Percentiles rank a stretch among this genome's conserved stretches.
These are phyloP conservation scores for Aristolochia californica DNA, from an alignment of 164 flowering plant genomes.

Conservation along the genomic window DNA sequence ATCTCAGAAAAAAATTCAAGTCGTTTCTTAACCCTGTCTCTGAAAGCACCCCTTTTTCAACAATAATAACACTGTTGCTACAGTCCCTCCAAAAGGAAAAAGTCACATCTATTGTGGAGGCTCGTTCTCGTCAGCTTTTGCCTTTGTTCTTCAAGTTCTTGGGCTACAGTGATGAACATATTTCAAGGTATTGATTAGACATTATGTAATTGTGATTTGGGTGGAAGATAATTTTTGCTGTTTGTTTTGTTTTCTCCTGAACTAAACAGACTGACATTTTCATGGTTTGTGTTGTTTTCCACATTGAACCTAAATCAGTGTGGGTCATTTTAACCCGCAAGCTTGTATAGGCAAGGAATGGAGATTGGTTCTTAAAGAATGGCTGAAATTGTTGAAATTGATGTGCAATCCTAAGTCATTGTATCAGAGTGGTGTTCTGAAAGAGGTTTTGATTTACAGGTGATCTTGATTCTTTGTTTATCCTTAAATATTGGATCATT, in stretches of 20 bases:
- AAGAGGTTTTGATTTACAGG: slow-evolving; percentile 68
- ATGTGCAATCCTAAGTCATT: slow-evolving; percentile 56
- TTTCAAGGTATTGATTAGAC: slow-evolving; percentile 30
- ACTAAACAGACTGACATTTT: neutral
- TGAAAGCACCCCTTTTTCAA: slow-evolving; percentile 48
- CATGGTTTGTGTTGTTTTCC: slow-evolving; percentile 1
- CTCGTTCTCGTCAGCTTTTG: slow-evolving; percentile 48
- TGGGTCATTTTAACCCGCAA: slow-evolving; percentile 31
- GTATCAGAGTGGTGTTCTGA: slow-evolving; percentile 38
- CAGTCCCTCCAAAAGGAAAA: slow-evolving; percentile 46
- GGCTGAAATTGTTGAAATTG: slow-evolving; percentile 65
- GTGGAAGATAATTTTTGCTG: too few species aligned
- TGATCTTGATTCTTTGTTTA: slow-evolving; percentile 15
- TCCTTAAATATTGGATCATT: neutral
- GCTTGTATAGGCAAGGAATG: slow-evolving; percentile 65
- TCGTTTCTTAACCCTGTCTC: slow-evolving; percentile 25
- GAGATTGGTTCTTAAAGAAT: slow-evolving; percentile 71
- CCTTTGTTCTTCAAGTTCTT: slow-evolving; percentile 69
- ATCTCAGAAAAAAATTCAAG: slow-evolving; percentile 36
- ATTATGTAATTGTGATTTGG: neutral
- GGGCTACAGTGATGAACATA: slow-evolving; percentile 43
- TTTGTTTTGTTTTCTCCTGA: too few species aligned
- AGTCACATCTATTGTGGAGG: slow-evolving; percentile 40
- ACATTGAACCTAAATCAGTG: slow-evolving; percentile 26
- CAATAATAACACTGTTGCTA: slow-evolving; percentile 55